Evolutionary conservation across 192 early-diverging fungal genomes (phyloP), one percentile per base, ranked within the genome.

Genomic region (Coemansia guatemalensis): DNA sequence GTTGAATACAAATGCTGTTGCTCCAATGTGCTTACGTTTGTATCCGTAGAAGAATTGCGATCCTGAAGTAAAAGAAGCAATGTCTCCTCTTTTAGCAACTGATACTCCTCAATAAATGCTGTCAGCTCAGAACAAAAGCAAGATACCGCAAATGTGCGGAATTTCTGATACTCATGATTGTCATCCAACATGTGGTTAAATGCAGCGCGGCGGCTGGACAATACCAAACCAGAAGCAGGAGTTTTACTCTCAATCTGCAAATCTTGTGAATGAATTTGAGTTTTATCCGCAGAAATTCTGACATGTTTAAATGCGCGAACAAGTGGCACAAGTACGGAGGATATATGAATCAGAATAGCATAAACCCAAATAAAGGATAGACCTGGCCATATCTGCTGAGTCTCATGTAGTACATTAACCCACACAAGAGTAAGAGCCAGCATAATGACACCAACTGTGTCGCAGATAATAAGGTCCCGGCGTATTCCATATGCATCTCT

Each of bases 401-500:
- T 47, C 23, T 50, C 64, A 1, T 58, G 52, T 6, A 72, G 59
- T n/a, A 25, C 53, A 17, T 64, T 53, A 1, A 67, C 65, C 64
- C 85, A 74, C 8, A 80, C 30, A 26, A 88, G 60, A 44, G 65
- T 84, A 0, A 77, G n/a, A 3, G 71, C 21, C 24, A 79, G 68
- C 6, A 68, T 71, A 3, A 79, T 64, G 1, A 80, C 35, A 5
- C 82, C 81, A 29, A 85, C 73, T 0, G 71, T 51, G 2, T 82
- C 71, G 50, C 73, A 73, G n/a, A 82, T 68, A 41, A 83, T 71
- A 49, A 88, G 73, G 48, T 88, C 87, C 30, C 73, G 78, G 22
- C 83, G 65, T 44, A 88, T 84, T 35, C 85, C 85, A 24, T 82
- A 85, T 12, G 84, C 84, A 57, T 88, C 87, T 11, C 82, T 65